Evolutionary conservation across 805 yeast species (phyloP).

Genomic region (Wickerhamia fluorescens): DNA sequence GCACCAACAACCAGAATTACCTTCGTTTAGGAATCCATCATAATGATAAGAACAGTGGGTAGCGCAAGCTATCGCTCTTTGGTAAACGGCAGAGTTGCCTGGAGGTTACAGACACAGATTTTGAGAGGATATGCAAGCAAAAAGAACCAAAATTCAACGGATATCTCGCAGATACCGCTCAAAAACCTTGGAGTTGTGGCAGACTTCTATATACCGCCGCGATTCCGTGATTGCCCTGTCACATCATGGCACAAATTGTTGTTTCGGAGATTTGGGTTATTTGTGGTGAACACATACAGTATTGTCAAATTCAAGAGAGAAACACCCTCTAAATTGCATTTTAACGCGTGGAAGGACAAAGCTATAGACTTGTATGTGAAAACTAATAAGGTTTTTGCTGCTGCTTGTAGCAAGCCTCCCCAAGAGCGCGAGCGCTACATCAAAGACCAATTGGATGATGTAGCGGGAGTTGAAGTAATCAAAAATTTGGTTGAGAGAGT

Average conservation of each 20-base stretch:
- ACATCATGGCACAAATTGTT: conserved; percentile 39
- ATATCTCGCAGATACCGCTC: conserved; percentile 32
- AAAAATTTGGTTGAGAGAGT: conserved; percentile 26
- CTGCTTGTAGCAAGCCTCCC: conserved; percentile 27
- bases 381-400: conserved; percentile 78
- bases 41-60: too few species aligned
- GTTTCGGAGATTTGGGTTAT: conserved; percentile 56
- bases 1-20: too few species aligned
- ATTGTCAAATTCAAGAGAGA: conserved; percentile 41
- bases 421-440: conserved; percentile 38
- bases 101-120: neutral
- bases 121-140: conserved; percentile 2
- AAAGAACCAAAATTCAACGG: conserved; percentile 12
- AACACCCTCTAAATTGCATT: conserved; percentile 39
- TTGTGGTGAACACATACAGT: conserved; percentile 59
- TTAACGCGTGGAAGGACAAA: conserved; percentile 79
- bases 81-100: too few species aligned
- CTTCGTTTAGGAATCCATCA: too few species aligned
- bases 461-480: conserved; percentile 27
- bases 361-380: conserved; percentile 73
- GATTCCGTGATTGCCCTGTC: conserved; percentile 14
- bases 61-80: too few species aligned
- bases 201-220: conserved; percentile 38
- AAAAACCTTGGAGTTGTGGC: conserved; percentile 34
- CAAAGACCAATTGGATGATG: conserved; percentile 27